These are phyloP conservation scores for Kwoniella newhampshirensis DNA, from an alignment of 768 basidiomycete species.

Conservation along the genomic window DNA sequence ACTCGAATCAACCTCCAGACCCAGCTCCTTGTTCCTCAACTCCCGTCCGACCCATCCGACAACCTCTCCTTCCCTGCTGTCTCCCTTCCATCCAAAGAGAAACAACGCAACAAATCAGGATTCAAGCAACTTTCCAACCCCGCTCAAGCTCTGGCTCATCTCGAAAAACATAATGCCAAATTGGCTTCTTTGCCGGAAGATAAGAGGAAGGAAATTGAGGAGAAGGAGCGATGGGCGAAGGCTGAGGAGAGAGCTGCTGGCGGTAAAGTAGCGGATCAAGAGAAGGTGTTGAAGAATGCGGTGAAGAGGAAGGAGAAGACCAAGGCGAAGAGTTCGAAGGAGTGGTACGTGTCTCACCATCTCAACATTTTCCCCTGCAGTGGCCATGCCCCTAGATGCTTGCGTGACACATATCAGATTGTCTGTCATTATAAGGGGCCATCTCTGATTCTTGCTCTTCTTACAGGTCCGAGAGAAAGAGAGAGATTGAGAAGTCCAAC, in stretches of 20 bases:
- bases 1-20: conserved; percentile 26
- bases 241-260: conserved; percentile 84
- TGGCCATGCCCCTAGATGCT: too few relatives aligned
- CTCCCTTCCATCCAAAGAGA: conserved; percentile 55
- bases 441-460: not conserved
- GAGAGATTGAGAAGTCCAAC: conserved; percentile 69
- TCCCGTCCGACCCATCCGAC: conserved; percentile 23
- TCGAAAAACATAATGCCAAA: conserved; percentile 73
- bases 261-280: conserved; percentile 86
- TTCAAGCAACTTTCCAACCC: conserved; percentile 75
- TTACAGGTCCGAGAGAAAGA: conserved; percentile 80
- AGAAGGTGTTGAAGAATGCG: conserved; percentile 81
- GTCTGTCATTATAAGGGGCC: too few relatives aligned
- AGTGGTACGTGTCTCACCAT: conserved; percentile 64
- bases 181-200: conserved; percentile 75
- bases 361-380: too few relatives aligned
- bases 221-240: conserved; percentile 84
- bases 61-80: conserved; percentile 70
- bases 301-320: conserved; percentile 88
- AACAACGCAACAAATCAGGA: conserved; percentile 56
- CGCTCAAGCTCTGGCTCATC: conserved; percentile 76
- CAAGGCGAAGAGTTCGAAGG: conserved; percentile 77
- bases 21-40: conserved; percentile 46
- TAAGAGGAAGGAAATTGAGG: conserved; percentile 74
- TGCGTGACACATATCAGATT: too few relatives aligned